Evolutionary conservation across 495 filamentous ascomycete genomes (phyloP), one percentile per base, ranked within the genome.

Genomic region (Podospora pseudopauciseta): DNA sequence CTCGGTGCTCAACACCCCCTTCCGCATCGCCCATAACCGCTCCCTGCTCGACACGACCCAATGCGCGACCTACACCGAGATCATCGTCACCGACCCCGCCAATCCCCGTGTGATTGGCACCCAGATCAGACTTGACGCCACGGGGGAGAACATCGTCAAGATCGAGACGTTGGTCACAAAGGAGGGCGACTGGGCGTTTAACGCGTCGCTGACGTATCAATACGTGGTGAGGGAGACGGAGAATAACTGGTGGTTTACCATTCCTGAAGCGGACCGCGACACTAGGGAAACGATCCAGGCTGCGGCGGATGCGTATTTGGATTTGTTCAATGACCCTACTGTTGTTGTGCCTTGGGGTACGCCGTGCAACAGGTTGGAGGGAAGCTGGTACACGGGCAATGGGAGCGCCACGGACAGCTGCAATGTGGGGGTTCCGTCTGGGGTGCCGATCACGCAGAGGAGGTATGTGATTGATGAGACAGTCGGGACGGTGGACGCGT

Each of bases 81-180:
- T 85, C 60, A 79, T 85, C 58, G 75, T 80, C 20, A 78, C 82
- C 18, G 76, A 80, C 67, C 55, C 73, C 56, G 63, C 76, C 15
- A 76, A 79, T 27, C 82, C 82, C 19, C 81, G 84, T 66, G 83
- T 86, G 66, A 76, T 85, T 64, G 81, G 78, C 65, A 85, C 83
- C 6, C 71, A 67, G 55, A 71, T 74, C 66, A 83, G 81, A 67
- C 75, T 83, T 63, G 75, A 78, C 30, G 76, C 79, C 67, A 71
- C 70, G 44, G 74, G 79, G 53, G 66, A 73, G 26, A 76, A 75
- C n/a, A 63, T 71, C 32, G 63, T 65, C 39, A 58, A 71, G 64
- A 76, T 86, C 53, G 83, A 84, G 74, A 77, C 77, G 9, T 72
- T 86, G 16, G 80, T 79, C 53, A 80, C 79, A 11, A 80, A 78